phyloP scores from a whole-genome alignment of 768 basidiomycete species.

The Phanerochaete sordida region DNA sequence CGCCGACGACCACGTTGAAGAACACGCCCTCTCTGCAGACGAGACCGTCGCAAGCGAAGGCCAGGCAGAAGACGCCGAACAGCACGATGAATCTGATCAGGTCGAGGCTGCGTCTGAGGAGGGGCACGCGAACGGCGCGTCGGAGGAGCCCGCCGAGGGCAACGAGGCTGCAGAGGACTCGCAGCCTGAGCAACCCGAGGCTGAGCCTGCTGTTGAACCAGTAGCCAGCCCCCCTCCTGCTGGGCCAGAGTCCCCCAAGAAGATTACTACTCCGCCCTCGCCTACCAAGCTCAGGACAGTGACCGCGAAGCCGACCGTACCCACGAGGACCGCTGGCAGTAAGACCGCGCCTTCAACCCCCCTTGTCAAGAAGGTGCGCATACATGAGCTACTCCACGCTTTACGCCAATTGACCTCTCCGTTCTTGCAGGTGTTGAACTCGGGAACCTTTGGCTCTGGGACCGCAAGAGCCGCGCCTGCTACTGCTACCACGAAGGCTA shows the following conservation, averaged over 20 bases:
- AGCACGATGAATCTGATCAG: slow-evolving; percentile 34
- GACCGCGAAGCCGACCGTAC: slow-evolving; percentile 26
- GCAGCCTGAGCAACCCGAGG: background rate
- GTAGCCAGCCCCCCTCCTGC: slow-evolving; percentile 21
- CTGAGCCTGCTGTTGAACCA: slow-evolving; percentile 4
- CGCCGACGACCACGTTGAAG: slow-evolving; percentile 12
- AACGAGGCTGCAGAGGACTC: slow-evolving; percentile 23
- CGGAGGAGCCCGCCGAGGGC: slow-evolving; percentile 16
- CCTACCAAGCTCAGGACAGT: slow-evolving; percentile 21
- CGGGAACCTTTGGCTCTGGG: slow-evolving; percentile 64
- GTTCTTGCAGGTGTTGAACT: slow-evolving; percentile 52
- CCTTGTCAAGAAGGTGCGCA: slow-evolving; percentile 63
- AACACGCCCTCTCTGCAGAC: slow-evolving; percentile 20
- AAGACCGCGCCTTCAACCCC: slow-evolving; percentile 45
- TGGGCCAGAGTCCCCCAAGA: slow-evolving; percentile 15
- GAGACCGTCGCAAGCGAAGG: slow-evolving; percentile 16
- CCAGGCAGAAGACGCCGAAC: slow-evolving; percentile 27
- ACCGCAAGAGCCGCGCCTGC: slow-evolving; percentile 41
- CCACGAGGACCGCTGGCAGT: slow-evolving; percentile 45
- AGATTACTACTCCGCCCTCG: slow-evolving; percentile 11
- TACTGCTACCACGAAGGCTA: slow-evolving; percentile 38
- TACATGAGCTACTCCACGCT: slow-evolving; percentile 16
- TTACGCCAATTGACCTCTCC: slow-evolving; percentile 4
- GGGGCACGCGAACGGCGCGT: slow-evolving; percentile 14
- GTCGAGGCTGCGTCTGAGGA: slow-evolving; percentile 24